Base-by-base conservation (phyloP, 1,284 basidiomycete genomes). In the Somion occarium region DNA sequence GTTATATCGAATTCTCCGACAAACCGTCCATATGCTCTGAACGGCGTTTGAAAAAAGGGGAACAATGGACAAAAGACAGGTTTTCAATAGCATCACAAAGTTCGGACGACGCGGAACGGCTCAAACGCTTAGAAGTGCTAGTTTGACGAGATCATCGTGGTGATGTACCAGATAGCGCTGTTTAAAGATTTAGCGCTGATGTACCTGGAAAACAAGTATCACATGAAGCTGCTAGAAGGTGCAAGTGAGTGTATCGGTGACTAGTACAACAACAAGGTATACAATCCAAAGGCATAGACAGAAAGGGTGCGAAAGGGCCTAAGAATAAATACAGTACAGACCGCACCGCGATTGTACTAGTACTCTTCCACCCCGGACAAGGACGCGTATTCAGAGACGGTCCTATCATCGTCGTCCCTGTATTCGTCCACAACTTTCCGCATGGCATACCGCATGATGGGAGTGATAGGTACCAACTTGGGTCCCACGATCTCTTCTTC, bases 401-500 rank as follows among this genome's bases (percentile, higher is more conserved):
- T 82, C 59, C 78, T 76, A 55, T 78, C 74, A 56, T 87, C 83
- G 56, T 85, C 82, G 56, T 89, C 77, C 57, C 85, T 83, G 58
- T 89, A 89, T 67, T 91, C 89, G 60, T 79, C 75, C 20, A 91
- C 78, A 12, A 91, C 88, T 61, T 85, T 80, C 46, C 79, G 72
- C 87, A 91, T 91, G 44, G 89, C 88, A 64, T 73, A 87, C 23
- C 82, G 72, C 79, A 91, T 85, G 52, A 91, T 85, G 1, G 88
- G 88, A 2, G 88, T 86, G 19, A 79, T 76, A 7, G 88, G 83
- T 24, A 87, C 73, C 50, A 91, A 62, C 64, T 83, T 83, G 9
- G 88, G 88, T 2, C 86, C 86, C 44, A 87, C 72, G 34, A 85
- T 70, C 59, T 85, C 78, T 45, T 76, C 69, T 45, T 74, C 71